A percentile compares a stretch with the other conserved stretches of the same genome.
Conservation (phyloP, 495 filamentous ascomycete genomes). For the Cudoniella acicularis region DNA sequence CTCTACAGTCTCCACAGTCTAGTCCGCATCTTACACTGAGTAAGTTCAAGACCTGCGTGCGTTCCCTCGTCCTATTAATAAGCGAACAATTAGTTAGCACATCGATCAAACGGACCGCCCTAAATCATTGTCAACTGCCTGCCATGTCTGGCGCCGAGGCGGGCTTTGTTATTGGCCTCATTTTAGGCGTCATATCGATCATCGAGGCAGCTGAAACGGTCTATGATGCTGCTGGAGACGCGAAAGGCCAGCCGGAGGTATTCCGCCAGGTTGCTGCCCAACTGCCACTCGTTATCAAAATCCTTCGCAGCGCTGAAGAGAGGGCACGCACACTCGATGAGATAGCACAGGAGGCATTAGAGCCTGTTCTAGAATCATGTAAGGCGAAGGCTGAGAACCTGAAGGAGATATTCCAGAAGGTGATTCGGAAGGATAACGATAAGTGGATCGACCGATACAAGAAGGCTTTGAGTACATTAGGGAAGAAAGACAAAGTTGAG, state of each 20-base stretch:
- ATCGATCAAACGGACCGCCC: too few species aligned
- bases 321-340: constrained; percentile 11
- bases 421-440: constrained; percentile 22
- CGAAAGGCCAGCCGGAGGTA: constrained; percentile 25
- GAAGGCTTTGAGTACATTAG: constrained; percentile 22
- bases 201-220: constrained; percentile 24
- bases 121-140: constrained; percentile 1
- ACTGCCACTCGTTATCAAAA: constrained; percentile 26
- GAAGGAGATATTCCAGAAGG: constrained; percentile 24
- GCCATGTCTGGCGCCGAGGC: constrained; percentile 27
- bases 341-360: constrained; percentile 11
- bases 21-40: too few species aligned
- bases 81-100: too few species aligned
- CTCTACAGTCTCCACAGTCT: too few species aligned
- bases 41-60: too few species aligned
- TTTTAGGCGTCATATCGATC: constrained; percentile 27
- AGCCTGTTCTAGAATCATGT: constrained; percentile 21
- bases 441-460: constrained; percentile 20
- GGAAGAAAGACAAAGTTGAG: constrained; percentile 27
- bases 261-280: constrained; percentile 27
- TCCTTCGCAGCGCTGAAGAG: constrained; percentile 17
- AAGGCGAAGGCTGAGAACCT: constrained; percentile 24
- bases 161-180: constrained; percentile 18
- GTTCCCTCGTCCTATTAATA: too few species aligned
- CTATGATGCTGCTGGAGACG: constrained; percentile 24